Conservation (phyloP, 176 grass and related monocot genomes). For the Hsuehochloa calcarea region DNA sequence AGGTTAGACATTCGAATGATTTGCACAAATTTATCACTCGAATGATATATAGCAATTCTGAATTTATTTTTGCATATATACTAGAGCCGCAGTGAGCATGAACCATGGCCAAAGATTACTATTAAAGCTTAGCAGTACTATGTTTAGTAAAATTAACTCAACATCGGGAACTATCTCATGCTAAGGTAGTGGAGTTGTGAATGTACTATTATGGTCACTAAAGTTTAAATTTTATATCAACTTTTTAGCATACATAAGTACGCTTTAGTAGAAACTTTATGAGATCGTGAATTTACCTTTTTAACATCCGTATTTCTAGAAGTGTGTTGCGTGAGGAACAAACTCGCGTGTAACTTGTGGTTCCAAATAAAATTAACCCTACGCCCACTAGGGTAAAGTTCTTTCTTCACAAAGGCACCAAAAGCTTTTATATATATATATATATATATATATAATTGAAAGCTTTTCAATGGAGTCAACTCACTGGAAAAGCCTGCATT, state of each 20-base stretch:
- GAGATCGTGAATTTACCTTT: too few species aligned
- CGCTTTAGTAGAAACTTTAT: too few species aligned
- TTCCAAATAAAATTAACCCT: neutral
- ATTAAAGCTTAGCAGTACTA: neutral
- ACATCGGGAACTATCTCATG: neutral
- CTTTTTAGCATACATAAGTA: too few species aligned
- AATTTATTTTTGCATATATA: neutral
- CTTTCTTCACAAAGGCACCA: neutral
- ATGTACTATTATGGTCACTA: too few species aligned
- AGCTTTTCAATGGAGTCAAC: slow-evolving; percentile 24
- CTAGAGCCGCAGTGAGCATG: neutral
- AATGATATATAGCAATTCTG: too few species aligned
- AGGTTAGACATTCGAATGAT: too few species aligned
- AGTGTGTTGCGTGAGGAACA: too few species aligned
- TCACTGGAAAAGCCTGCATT: neutral
- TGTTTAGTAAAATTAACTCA: neutral
- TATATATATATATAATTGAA: neutral
- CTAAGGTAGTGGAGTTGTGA: too few species aligned
- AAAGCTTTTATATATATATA: neutral
- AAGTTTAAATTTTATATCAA: too few species aligned
- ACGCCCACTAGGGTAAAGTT: neutral
- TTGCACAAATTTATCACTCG: too few species aligned
- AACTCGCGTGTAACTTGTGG: too few species aligned
- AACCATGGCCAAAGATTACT: neutral
- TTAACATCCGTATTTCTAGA: too few species aligned